Evolutionary conservation across 176 grass and related monocot species (phyloP), one percentile per base, ranked within the genome.

Genomic region (Lolium multiflorum): DNA sequence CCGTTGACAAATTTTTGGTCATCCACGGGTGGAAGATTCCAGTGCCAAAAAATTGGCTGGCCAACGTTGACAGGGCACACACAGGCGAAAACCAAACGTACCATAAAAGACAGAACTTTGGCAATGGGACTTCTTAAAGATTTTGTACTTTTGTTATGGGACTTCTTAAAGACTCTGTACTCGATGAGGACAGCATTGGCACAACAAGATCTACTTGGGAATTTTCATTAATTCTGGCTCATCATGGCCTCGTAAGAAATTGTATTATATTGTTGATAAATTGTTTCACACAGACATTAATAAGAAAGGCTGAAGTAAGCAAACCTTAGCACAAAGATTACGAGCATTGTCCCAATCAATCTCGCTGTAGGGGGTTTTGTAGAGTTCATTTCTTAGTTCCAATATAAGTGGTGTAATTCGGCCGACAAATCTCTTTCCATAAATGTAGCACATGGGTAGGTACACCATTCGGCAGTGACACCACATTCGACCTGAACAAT

Each of bases 391-490:
- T 61, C 96, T 94, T 39, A 98, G 64, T 76, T 93, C 90, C 81
- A 84, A 82, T 78, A 92, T 54, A 48, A 85, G 85, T 31, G 84
- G 79, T 11, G 96, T 96, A 81, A 91, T 91, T 88, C 24, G 90
- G 61, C 90, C 90, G 3, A 92, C 90, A 92, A 98, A 98, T 31
- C 96, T 95, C 88, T 95, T 98, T 59, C 96, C 96, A 54, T 91
- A 98, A 77, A 98, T 84, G 81, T 98, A 95, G 50, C 92, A 98
- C 96, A 98, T 98, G 31, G 96, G 96, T 54, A 98, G 72, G 89
- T 98, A 98, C 49, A 98, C 93, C 96, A 96, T 98, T 65, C 96
- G 90, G 46, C 93, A 96, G 52, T 94, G 96, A 79, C 93, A 98
- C 96, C 96, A 98, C 93, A 98, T 98, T 58, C 93, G 81, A 69